Base-by-base conservation (phyloP, 805 yeast species). In the Pachysolen tannophilus region DNA sequence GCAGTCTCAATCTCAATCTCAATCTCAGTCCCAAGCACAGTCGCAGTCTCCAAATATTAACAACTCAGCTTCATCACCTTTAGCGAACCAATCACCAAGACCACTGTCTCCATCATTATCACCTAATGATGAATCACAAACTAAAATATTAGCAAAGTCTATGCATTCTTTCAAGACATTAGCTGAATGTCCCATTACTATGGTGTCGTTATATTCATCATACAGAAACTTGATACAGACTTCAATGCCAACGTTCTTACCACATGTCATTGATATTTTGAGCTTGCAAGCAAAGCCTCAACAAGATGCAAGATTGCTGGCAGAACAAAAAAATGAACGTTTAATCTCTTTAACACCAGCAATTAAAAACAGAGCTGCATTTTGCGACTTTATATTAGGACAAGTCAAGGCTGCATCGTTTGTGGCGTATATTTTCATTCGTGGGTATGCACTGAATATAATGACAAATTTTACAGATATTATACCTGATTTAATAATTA, bases 391-490 rank as follows among this genome's bases (percentile, higher is more conserved):
- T 48, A 78, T 90, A 11, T 61, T 85, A 19, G 87, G 95, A 19
- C 99, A 92, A 58, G 95, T 94, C 27, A 92, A 92, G 55, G 95
- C 97, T 2, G 90, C 95, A 28, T 86, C 96, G 1, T 90, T 92
- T 47, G 61, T 92, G 48, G 97, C 97, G 0, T 92, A 88, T 54
- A 86, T 88, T 1, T 81, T 82, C 44, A 78, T 94, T 28, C 72
- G 97, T 41, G 86, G 94, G 13, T 82, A 78, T 49, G 78, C 94
- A 3, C 72, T 75, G 24, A 77, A 75, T 26, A 66, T 81, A 35
- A 56, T 82, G 41, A 68, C 67, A 40, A 69, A 73, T 38, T 72
- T 75, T 44, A 72, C 77, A 25, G 63, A 62, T 5, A 68, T 73
- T 26, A 85, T 92, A 7, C 98, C 99, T 0, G 94, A 84, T 41